Conservation (phyloP, 805 yeast genomes). For the Candida ipomoeae region DNA sequence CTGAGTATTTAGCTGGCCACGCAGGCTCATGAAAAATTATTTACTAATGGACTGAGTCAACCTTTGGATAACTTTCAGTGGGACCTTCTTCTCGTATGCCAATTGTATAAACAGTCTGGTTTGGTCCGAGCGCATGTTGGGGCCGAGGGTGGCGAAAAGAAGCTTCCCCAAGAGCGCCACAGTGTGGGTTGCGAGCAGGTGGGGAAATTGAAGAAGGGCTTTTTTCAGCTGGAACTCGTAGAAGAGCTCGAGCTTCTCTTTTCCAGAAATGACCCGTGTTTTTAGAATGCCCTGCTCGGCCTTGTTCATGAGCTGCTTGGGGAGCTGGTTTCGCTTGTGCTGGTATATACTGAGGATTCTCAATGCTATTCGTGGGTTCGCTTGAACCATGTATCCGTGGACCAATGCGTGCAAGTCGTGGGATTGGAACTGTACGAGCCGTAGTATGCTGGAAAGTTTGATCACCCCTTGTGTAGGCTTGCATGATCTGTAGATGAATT, state of each 20-base stretch:
- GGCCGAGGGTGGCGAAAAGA: conserved; percentile 10
- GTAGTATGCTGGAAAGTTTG: conserved; percentile 20
- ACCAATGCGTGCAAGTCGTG: conserved; percentile 15
- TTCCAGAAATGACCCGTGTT: conserved; percentile 14
- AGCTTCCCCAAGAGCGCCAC: conserved; percentile 12
- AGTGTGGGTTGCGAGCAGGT: conserved; percentile 10
- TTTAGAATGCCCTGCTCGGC: conserved; percentile 28
- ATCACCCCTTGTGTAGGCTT: conserved; percentile 14
- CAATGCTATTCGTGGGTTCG: conserved; percentile 25
- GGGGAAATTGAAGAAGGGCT: conserved; percentile 18
- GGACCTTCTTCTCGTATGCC: conserved; percentile 10
- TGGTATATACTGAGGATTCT: conserved; percentile 22
- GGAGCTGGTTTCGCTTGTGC: conserved; percentile 19
- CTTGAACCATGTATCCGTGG: conserved; percentile 24
- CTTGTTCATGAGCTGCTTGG: conserved; percentile 17
- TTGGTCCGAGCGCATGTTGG: conserved; percentile 12
- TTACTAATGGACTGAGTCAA: conserved; percentile 53
- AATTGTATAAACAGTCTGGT: conserved; percentile 11
- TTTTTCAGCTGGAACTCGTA: conserved; percentile 17
- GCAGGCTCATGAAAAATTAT: neutral
- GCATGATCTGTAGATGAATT: conserved; percentile 16
- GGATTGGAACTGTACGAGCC: conserved; percentile 14
- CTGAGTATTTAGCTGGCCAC: neutral
- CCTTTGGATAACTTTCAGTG: conserved; percentile 2
- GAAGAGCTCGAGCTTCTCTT: conserved; percentile 19